Percentiles rank a stretch among this genome's conserved stretches.
Conservation (phyloP, 2,329 filamentous ascomycete species). For the Clarireedia homoeocarpa region DNA sequence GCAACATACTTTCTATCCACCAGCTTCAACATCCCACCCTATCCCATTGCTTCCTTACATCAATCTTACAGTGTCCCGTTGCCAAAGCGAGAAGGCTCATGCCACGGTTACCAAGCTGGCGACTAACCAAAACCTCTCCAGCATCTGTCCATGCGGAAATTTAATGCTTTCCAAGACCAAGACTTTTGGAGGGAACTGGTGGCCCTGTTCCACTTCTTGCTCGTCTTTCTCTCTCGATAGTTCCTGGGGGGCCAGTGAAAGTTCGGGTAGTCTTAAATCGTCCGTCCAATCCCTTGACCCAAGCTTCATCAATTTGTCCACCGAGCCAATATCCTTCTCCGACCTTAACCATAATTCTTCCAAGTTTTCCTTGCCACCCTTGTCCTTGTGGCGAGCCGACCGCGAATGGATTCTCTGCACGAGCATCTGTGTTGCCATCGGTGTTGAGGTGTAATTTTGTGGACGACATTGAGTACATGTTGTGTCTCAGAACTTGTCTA, state of each 20-base stretch:
- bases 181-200: slow-evolving; percentile 20
- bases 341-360: slow-evolving; percentile 68
- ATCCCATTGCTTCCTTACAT: background rate
- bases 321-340: slow-evolving; percentile 78
- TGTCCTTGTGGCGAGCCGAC: slow-evolving; percentile 62
- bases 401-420: slow-evolving; percentile 62
- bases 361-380: slow-evolving; percentile 71
- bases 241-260: slow-evolving; percentile 33
- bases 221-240: slow-evolving; percentile 35
- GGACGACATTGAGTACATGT: slow-evolving; percentile 45
- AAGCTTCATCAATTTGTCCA: slow-evolving; percentile 53
- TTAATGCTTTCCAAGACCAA: slow-evolving; percentile 10
- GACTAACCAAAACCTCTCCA: background rate
- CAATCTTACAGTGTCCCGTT: background rate
- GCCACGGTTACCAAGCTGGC: background rate
- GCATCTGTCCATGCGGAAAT: slow-evolving; percentile 12
- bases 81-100: background rate
- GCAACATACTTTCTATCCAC: background rate
- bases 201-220: slow-evolving; percentile 36
- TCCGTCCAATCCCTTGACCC: slow-evolving; percentile 56
- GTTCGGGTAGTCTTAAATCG: slow-evolving; percentile 45
- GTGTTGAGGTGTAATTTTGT: slow-evolving; percentile 27
- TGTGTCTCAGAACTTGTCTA: slow-evolving; percentile 64
- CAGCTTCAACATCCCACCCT: background rate
- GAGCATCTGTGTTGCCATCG: slow-evolving; percentile 34